Evolutionary conservation across 768 basidiomycete genomes (phyloP), one percentile per base, ranked within the genome.

Genomic region (Leccinum pellstonianum): DNA sequence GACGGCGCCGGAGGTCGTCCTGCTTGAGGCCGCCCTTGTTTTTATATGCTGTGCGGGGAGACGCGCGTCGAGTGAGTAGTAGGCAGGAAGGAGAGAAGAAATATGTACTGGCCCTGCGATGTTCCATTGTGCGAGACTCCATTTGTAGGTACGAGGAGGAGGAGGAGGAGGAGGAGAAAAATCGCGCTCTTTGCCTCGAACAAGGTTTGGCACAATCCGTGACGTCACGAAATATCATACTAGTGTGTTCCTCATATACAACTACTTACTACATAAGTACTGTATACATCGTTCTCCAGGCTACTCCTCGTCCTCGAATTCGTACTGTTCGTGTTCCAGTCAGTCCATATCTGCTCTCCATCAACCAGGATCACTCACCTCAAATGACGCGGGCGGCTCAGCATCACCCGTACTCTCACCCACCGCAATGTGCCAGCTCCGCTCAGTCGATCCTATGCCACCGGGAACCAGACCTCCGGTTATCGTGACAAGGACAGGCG

Each of bases 1-100:
- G 87, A 75, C 96, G 88, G 77, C 95, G 89, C 68, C 96, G 87
- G 67, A 98, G 90, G 75, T 98, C 93, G 61, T 96, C 93, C 68
- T 86, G 87, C 75, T 93, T 95, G 64, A 95, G 80, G 65, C 84
- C 87, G 62, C 90, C 90, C 76, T 94, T 95, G 76, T 85, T 89
- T 82, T 96, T 96, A 81, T 91, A 95, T 70, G 86, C 92, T 94
- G 69, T 41, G 63, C 60, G 70, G 64, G 69, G 60, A 72, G 76
- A 79, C 77, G 77, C 81, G 69, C 75, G 46, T 65, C 68, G 66
- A 69, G 65, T 50, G 62, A 10, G n/a, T 0, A 14, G 61, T 54
- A 65, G 73, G 21, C 10, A 19, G 54, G 1, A 14, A 46, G 49
- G 14, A 53, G 17, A 31, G 37, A 2, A 63, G 65, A n/a, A 49